Evolutionary conservation across 352 stramenopile species (phyloP).

Genomic region (Pythium pyrilobum): DNA sequence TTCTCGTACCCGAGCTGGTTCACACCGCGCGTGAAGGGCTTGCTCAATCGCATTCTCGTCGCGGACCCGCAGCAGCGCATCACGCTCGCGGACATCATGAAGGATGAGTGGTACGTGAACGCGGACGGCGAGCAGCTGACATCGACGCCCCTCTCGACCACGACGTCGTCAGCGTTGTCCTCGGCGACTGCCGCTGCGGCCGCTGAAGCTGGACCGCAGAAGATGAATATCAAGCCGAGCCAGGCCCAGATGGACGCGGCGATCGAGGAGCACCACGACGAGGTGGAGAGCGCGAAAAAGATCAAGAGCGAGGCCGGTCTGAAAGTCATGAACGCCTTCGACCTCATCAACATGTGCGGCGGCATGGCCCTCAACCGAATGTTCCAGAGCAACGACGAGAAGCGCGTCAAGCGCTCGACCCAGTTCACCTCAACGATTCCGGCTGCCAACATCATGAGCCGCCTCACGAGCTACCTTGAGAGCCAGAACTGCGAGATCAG

Average conservation of each 20-base stretch:
- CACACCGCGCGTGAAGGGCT: slow-evolving; percentile 76
- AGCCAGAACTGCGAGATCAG: slow-evolving; percentile 75
- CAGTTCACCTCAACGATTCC: slow-evolving; percentile 85
- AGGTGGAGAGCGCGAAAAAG: slow-evolving; percentile 62
- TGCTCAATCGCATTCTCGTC: slow-evolving; percentile 92
- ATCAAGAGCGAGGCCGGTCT: slow-evolving; percentile 51
- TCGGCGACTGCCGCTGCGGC: slow-evolving; percentile 11
- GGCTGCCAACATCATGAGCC: slow-evolving; percentile 69
- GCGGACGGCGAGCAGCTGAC: slow-evolving; percentile 21
- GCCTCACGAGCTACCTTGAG: slow-evolving; percentile 72
- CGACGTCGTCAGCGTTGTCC: slow-evolving; percentile 16
- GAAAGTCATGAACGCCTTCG: slow-evolving; percentile 91
- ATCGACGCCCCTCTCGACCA: slow-evolving; percentile 1
- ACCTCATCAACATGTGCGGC: slow-evolving; percentile 91
- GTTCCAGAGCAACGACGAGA: slow-evolving; percentile 86
- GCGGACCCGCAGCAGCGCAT: slow-evolving; percentile 87
- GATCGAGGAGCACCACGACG: slow-evolving; percentile 78
- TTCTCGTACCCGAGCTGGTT: slow-evolving; percentile 95
- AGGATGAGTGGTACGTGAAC: slow-evolving; percentile 88
- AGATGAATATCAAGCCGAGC: slow-evolving; percentile 75
- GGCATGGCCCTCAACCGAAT: slow-evolving; percentile 89
- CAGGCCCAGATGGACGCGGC: slow-evolving; percentile 78
- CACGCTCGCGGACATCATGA: slow-evolving; percentile 85
- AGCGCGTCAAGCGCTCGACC: slow-evolving; percentile 79
- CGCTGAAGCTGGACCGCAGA: slow-evolving; percentile 13